These are phyloP conservation scores for Pythium dissotocum DNA, from an alignment of 352 stramenopile genomes.

Conservation along the genomic window DNA sequence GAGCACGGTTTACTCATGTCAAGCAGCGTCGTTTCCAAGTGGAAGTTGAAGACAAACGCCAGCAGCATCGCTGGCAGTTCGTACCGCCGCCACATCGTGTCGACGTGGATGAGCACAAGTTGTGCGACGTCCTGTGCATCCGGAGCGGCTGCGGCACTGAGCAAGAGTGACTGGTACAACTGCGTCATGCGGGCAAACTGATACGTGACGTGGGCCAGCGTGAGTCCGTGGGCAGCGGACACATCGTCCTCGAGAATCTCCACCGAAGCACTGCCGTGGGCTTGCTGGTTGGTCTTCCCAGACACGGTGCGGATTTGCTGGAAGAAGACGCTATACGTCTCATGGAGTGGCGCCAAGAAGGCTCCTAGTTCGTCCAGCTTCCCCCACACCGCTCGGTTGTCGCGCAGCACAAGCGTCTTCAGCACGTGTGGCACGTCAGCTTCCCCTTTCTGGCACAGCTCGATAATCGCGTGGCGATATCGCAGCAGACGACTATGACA, in stretches of 20 bases:
- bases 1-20: slow-evolving; percentile 51
- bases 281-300: slow-evolving; percentile 16
- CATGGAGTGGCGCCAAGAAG: slow-evolving; percentile 54
- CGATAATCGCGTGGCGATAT: slow-evolving; percentile 56
- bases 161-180: slow-evolving; percentile 49
- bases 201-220: slow-evolving; percentile 77
- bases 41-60: slow-evolving; percentile 79
- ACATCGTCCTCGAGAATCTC: slow-evolving; percentile 37
- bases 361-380: slow-evolving; percentile 18
- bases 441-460: slow-evolving; percentile 41
- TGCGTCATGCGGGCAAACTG: slow-evolving; percentile 74
- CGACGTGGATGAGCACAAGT: slow-evolving; percentile 48
- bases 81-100: slow-evolving; percentile 70
- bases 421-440: slow-evolving; percentile 39
- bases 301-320: slow-evolving; percentile 27
- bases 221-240: slow-evolving; percentile 44
- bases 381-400: slow-evolving; percentile 30
- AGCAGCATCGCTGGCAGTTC: slow-evolving; percentile 74
- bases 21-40: slow-evolving; percentile 59
- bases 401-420: slow-evolving; percentile 54
- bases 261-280: slow-evolving; percentile 1
- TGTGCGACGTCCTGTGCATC: slow-evolving; percentile 35
- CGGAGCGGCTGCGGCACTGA: slow-evolving; percentile 1
- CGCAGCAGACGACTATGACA: slow-evolving; percentile 51
- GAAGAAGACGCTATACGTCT: slow-evolving; percentile 64